Evolutionary conservation across 2,329 filamentous ascomycete species (phyloP), one percentile per base, ranked within the genome.

Genomic region (Sarocladium brachiariae): DNA sequence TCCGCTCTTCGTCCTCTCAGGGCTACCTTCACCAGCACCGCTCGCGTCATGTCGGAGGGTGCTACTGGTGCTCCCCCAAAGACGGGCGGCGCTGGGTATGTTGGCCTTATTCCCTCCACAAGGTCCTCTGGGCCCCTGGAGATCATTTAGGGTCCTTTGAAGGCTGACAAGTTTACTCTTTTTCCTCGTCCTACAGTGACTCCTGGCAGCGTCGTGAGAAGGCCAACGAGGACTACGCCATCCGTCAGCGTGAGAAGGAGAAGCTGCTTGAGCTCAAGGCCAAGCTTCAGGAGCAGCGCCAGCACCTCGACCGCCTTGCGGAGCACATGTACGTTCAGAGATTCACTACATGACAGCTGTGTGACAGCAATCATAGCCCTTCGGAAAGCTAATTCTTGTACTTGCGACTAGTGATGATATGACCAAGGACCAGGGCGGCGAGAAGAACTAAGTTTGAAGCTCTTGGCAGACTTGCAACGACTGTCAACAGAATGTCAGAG

Each of bases 161-260:
- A n/a, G n/a, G n/a, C n/a, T n/a, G n/a, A n/a, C n/a, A n/a, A n/a
- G n/a, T n/a, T n/a, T n/a, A n/a, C n/a, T n/a, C n/a, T n/a, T n/a
- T n/a, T n/a, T 33, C 25, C 8, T 16, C 21, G 25, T 6, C 4
- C 16, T 45, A 60, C 58, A 95, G 92, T 61, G 92, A 99, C 66
- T 83, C 89, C 52, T 99, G 96, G 81, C 89, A 85, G 73, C 86
- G 86, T 73, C 89, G 93, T 61, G 93, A 99, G 73, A 81, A 85
- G 66, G 92, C 92, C 59, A 78, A 75, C 66, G 93, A 97, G 75
- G 85, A 90, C 68, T 81, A 81, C 60, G 88, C 87, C 72, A 90
- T 99, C 72, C 82, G 83, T 63, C 76, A 87, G 74, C 87, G 90
- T 66, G 93, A 97, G 80, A 82, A 83, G 73, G 84, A 91, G 75